Percentiles rank a stretch among this genome's conserved stretches.
Evolutionary conservation across 306 rosid genomes (phyloP).

Genomic region (Ammopiptanthus mongolicus): DNA sequence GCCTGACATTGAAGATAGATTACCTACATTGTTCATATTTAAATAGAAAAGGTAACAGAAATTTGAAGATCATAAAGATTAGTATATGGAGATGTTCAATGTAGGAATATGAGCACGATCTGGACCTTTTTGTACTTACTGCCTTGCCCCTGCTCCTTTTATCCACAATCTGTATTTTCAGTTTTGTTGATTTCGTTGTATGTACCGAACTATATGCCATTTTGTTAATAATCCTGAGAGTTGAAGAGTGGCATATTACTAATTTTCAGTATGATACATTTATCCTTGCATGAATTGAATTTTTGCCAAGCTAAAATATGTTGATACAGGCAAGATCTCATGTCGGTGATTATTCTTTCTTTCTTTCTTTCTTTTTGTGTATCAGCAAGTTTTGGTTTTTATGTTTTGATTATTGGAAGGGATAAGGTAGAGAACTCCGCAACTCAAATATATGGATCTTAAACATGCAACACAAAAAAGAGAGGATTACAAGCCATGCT

Average conservation of each 20-base stretch:
- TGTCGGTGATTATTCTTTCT: background rate
- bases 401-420: background rate
- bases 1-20: background rate
- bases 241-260: too few relatives aligned
- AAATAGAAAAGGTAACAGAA: background rate
- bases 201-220: slow-evolving; percentile 11
- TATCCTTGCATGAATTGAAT: too few relatives aligned
- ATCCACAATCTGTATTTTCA: background rate
- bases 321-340: background rate
- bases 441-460: background rate
- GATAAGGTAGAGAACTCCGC: background rate
- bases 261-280: too few relatives aligned
- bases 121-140: background rate
- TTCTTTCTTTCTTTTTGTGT: background rate
- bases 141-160: background rate
- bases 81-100: slow-evolving; percentile 8
- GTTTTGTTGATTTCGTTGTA: slow-evolving; percentile 4
- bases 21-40: background rate
- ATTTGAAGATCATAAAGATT: background rate
- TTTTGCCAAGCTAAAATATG: too few relatives aligned
- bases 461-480: background rate
- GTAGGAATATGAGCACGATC: background rate
- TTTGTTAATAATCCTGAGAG: too few relatives aligned
- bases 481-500: background rate
- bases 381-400: background rate